Percentiles rank a stretch among this genome's conserved stretches.
phyloP scores from a whole-genome alignment of 148 eudicot species.

The Rhododendron vialii region DNA sequence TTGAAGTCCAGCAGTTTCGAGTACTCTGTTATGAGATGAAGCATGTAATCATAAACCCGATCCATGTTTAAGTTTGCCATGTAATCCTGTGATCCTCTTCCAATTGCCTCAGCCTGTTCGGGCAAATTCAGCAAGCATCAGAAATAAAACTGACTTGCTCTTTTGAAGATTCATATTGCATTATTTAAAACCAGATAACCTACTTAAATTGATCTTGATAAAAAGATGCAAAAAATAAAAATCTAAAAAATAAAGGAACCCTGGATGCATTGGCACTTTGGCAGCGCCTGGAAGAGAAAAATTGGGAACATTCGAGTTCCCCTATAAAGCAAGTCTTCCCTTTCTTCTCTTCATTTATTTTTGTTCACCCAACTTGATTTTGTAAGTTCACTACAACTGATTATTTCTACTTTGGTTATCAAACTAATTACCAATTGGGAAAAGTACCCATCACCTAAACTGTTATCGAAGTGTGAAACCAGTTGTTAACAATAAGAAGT shows the following conservation, averaged over 20 bases:
- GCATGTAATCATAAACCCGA: conserved; percentile 84
- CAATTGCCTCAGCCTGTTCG: conserved; percentile 62
- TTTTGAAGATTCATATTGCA: not conserved
- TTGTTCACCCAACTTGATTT: not conserved
- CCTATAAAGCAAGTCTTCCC: not conserved
- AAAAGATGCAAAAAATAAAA: not conserved
- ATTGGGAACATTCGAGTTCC: not conserved
- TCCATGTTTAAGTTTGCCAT: conserved; percentile 74
- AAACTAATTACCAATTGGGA: not conserved
- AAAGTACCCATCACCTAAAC: not conserved
- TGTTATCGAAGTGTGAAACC: not conserved
- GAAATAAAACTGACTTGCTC: not conserved
- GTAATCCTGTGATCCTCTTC: conserved; percentile 58
- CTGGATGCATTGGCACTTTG: not conserved
- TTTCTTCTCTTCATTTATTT: not conserved
- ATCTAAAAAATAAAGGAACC: not conserved
- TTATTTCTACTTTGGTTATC: not conserved
- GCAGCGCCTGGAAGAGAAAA: not conserved
- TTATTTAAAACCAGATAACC: not conserved
- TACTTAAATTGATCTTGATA: not conserved
- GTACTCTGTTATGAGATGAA: conserved; percentile 64
- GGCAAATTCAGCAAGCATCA: not conserved
- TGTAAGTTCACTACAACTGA: not conserved
- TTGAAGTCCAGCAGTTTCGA: conserved; percentile 65
- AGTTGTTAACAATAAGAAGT: not conserved